phyloP scores from a whole-genome alignment of 1,139 yeast species.

The Geotrichum reessii region DNA sequence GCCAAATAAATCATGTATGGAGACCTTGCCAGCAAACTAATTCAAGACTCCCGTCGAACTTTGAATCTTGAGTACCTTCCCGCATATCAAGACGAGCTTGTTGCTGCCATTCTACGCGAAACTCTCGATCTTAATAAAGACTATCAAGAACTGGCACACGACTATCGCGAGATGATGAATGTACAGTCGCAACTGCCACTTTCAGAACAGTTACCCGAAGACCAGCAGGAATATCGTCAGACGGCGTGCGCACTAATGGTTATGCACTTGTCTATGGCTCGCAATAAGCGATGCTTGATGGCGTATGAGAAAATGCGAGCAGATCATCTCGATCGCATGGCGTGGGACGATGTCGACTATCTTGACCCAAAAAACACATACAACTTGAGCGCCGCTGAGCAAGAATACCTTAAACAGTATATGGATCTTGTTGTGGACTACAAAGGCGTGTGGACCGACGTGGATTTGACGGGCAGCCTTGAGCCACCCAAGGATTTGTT shows the following conservation, averaged over 20 bases:
- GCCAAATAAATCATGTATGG: conserved; percentile 63
- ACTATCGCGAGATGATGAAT: conserved; percentile 16
- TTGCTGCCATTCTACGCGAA: conserved; percentile 52
- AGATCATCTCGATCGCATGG: conserved; percentile 57
- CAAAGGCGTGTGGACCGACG: conserved; percentile 73
- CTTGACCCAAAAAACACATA: conserved; percentile 36
- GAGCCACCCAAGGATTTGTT: conserved; percentile 89
- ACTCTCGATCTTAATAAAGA: conserved; percentile 39
- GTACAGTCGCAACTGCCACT: conserved; percentile 30
- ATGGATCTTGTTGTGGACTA: conserved; percentile 66
- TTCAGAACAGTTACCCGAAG: conserved; percentile 28
- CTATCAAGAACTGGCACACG: conserved; percentile 47
- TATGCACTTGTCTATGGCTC: conserved; percentile 70
- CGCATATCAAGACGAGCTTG: conserved; percentile 67
- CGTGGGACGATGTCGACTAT: conserved; percentile 54
- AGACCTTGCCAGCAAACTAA: conserved; percentile 73
- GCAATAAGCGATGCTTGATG: conserved; percentile 81
- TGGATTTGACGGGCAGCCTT: conserved; percentile 83
- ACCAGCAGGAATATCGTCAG: conserved; percentile 41
- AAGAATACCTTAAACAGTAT: conserved; percentile 68
- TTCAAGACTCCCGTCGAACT: conserved; percentile 79
- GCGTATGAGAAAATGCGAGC: conserved; percentile 78
- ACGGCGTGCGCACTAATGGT: conserved; percentile 68
- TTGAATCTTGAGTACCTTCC: conserved; percentile 64
- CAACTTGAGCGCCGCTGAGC: conserved; percentile 71